Evolutionary conservation across 192 early-diverging fungal species (phyloP).

Genomic region (Pilobolus umbonatus): DNA sequence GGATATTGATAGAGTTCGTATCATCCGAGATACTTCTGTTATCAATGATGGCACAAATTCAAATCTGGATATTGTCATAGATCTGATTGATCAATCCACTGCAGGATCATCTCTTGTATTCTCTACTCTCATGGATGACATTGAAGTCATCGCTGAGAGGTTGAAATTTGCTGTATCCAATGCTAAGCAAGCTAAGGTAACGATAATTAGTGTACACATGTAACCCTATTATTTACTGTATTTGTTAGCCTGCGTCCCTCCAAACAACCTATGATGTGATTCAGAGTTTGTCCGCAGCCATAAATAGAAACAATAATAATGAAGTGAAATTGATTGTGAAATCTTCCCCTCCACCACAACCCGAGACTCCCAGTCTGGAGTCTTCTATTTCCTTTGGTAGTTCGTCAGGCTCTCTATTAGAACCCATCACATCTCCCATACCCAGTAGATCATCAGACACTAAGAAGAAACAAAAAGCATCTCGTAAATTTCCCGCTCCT

Average conservation of each 20-base stretch:
- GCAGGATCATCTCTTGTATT: slow-evolving; percentile 19
- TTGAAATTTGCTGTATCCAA: slow-evolving; percentile 29
- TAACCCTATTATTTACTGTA: not conserved
- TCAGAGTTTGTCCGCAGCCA: slow-evolving; percentile 22
- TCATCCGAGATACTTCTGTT: slow-evolving; percentile 28
- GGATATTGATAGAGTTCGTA: slow-evolving; percentile 38
- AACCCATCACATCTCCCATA: slow-evolving; percentile 11
- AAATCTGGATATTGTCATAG: slow-evolving; percentile 23
- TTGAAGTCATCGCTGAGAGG: slow-evolving; percentile 30
- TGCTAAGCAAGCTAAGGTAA: slow-evolving; percentile 18
- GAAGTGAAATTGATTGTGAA: slow-evolving; percentile 21
- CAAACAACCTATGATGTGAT: slow-evolving; percentile 25
- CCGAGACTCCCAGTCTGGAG: not conserved
- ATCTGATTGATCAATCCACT: not conserved
- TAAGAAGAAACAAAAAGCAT: slow-evolving; percentile 6
- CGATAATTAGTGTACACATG: not conserved
- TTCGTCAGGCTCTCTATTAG: not conserved
- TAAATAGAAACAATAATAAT: slow-evolving; percentile 4
- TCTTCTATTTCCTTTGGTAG: not conserved
- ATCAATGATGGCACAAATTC: slow-evolving; percentile 21
- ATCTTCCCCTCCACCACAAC: not conserved
- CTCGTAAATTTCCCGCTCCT: slow-evolving; percentile 1
- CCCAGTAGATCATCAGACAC: slow-evolving; percentile 6
- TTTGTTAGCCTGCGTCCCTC: slow-evolving; percentile 16
- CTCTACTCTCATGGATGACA: slow-evolving; percentile 29